phyloP scores from a whole-genome alignment of 805 yeast species.

The Barnettozyma salicaria region DNA sequence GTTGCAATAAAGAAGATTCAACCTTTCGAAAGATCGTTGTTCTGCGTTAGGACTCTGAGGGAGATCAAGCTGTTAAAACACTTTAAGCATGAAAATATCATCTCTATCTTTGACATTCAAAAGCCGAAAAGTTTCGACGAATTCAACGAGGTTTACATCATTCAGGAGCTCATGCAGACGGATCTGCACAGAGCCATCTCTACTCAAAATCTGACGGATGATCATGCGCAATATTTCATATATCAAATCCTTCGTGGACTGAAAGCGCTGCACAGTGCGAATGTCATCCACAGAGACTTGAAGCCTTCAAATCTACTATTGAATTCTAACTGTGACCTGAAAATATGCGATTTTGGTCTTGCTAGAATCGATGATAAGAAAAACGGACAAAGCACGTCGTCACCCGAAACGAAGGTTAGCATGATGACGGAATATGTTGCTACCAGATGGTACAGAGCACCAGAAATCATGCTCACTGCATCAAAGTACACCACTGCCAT shows the following conservation, averaged over 20 bases:
- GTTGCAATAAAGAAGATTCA: conserved; percentile 96
- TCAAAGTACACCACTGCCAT: conserved; percentile 92
- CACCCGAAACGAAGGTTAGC: conserved; percentile 57
- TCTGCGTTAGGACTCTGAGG: conserved; percentile 81
- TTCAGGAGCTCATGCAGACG: conserved; percentile 85
- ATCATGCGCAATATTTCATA: conserved; percentile 88
- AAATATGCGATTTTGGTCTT: conserved; percentile 90
- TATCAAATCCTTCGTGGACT: conserved; percentile 88
- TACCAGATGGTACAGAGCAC: conserved; percentile 96
- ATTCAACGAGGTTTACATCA: conserved; percentile 82
- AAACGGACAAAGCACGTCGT: conserved; percentile 35
- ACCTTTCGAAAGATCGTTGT: conserved; percentile 85
- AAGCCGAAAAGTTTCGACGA: conserved; percentile 69
- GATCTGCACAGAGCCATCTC: conserved; percentile 77
- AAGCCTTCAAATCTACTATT: conserved; percentile 84
- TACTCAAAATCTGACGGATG: conserved; percentile 80
- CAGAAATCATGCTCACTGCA: conserved; percentile 93
- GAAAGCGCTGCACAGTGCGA: conserved; percentile 89
- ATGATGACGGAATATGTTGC: conserved; percentile 97
- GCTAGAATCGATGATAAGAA: conserved; percentile 44
- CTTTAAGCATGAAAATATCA: conserved; percentile 91
- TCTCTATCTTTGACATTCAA: conserved; percentile 83
- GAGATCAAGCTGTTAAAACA: conserved; percentile 85
- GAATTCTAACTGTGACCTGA: conserved; percentile 89
- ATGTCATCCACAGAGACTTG: conserved; percentile 87